Base-by-base conservation (phyloP, 129 eudicot species). In the Centella asiatica region DNA sequence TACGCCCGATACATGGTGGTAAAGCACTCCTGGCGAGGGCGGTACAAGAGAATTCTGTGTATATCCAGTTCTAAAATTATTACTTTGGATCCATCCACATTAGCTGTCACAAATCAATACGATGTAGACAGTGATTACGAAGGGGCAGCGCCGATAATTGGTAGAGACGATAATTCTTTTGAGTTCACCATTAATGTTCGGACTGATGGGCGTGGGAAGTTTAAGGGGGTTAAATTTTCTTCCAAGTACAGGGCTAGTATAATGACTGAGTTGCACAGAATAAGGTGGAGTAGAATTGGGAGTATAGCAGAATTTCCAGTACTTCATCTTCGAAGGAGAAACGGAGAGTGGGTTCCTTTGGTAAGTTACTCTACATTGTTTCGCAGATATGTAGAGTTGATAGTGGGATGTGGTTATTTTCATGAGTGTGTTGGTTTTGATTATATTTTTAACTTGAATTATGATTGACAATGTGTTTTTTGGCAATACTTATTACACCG, bases 21-120 rank as follows among this genome's bases (percentile, higher is more conserved):
- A 22, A 93, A 93, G 50, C 99, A 93, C 72, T 93, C 99, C 23
- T 93, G 99, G 99, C 81, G 99, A 0, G 99, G 99, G 3, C 83
- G 99, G 20, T 93, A 93, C 80, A 93, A 88, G 85, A 67, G 99
- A 64, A 74, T 93, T 50, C 33, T 93, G 62, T 93, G 99, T 57
- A 69, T 93, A 18, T 93, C 99, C 14, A 65, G 57, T 63, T 56
- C 72, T 49, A 42, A 74, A 19, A 65, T 93, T 20, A 53, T 78
- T 14, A 93, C 99, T 2, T 68, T 93, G 66, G 99, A 93, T 55
- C 99, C 99, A 9, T 68, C 66, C 2, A 76, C 96, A 1, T 69
- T 93, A 31, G 39, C 78, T 5, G 93, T 93, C 62, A 93, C 99
- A 8, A 93, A 93, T 72, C 78, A 86, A 48, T 93, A 93, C 51